Conservation (phyloP, 108 stramenopile species). For the Skeletonema potamos region DNA sequence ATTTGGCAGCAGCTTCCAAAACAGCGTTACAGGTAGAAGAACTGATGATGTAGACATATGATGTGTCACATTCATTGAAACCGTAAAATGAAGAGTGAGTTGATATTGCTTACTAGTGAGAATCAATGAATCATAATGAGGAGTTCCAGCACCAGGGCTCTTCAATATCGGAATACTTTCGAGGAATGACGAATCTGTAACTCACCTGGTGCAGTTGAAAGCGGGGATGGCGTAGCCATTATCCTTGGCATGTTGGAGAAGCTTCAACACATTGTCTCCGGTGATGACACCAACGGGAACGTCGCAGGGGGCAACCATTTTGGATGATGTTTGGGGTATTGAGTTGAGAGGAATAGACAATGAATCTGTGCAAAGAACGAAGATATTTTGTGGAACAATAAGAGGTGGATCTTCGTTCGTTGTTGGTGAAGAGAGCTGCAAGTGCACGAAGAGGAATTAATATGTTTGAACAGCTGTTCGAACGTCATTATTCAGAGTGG, state of each 20-base stretch:
- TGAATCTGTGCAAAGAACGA: background rate
- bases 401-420: too few relatives aligned
- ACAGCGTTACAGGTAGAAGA: conserved; percentile 91
- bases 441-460: background rate
- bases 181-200: background rate
- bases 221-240: conserved; percentile 93
- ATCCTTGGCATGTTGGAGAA: conserved; percentile 88
- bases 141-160: too few relatives aligned
- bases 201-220: conserved; percentile 94
- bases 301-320: conserved; percentile 53
- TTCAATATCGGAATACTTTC: background rate
- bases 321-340: conserved; percentile 6
- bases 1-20: conserved; percentile 89
- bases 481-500: background rate
- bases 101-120: background rate
- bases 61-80: background rate
- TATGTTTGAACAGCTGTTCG: background rate
- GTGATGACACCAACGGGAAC: conserved; percentile 70
- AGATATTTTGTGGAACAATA: background rate
- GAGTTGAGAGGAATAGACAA: background rate
- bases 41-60: conserved; percentile 30
- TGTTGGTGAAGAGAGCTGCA: background rate
- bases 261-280: conserved; percentile 84
- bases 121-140: background rate
- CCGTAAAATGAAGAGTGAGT: conserved; percentile 5